A percentile compares a stretch with the other conserved stretches of the same genome.
phyloP scores from a whole-genome alignment of 164 flowering plant species.

The Chloranthus sessilifolius region DNA sequence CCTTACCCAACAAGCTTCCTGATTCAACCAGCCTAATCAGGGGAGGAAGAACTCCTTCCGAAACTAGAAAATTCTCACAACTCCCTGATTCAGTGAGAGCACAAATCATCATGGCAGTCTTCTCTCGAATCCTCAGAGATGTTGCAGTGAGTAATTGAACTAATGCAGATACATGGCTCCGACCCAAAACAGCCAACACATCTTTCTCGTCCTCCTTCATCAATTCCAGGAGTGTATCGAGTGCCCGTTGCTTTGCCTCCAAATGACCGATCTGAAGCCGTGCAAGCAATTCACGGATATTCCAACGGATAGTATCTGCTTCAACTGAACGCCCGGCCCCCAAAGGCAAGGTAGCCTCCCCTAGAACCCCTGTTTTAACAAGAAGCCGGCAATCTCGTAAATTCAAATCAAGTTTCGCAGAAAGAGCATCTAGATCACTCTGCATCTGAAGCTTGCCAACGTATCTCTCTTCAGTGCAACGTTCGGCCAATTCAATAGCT shows the following conservation, averaged over 20 bases:
- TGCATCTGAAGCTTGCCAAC: conserved; percentile 91
- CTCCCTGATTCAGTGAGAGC: conserved; percentile 75
- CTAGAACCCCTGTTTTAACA: conserved; percentile 83
- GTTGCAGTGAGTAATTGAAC: conserved; percentile 82
- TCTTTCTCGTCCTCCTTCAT: conserved; percentile 81
- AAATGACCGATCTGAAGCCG: conserved; percentile 92
- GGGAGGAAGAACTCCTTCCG: conserved; percentile 86
- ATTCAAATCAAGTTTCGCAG: conserved; percentile 70
- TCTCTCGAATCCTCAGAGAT: conserved; percentile 73
- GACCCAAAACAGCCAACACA: conserved; percentile 53
- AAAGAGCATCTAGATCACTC: conserved; percentile 77
- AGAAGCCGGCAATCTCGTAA: conserved; percentile 70
- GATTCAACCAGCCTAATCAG: conserved; percentile 82
- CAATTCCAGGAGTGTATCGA: conserved; percentile 61
- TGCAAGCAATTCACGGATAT: conserved; percentile 68
- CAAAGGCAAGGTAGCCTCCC: conserved; percentile 53
- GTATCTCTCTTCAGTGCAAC: conserved; percentile 52
- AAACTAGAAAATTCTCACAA: conserved; percentile 78
- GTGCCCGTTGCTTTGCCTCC: conserved; percentile 78
- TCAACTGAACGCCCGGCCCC: conserved; percentile 28
- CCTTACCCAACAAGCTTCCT: conserved; percentile 59
- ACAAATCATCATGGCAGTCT: conserved; percentile 60
- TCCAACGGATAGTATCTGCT: conserved; percentile 25
- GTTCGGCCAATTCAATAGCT: conserved; percentile 49
- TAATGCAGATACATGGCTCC: conserved; percentile 70